Evolutionary conservation across 2,329 filamentous ascomycete genomes (phyloP).

Genomic region (Fusarium sp.): DNA sequence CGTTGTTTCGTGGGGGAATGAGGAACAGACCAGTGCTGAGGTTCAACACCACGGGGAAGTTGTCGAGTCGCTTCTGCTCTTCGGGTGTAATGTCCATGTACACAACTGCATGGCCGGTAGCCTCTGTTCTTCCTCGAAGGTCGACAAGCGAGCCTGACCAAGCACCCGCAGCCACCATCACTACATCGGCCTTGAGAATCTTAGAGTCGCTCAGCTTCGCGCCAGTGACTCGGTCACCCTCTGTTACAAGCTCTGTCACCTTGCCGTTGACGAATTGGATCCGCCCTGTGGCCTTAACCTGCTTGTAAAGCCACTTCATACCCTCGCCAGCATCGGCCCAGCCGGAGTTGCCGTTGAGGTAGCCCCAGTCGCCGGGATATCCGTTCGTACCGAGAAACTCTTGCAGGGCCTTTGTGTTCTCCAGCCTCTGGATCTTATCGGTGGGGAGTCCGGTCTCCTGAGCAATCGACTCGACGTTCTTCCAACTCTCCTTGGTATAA

Average conservation of each 20-base stretch:
- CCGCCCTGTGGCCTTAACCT: constrained; percentile 68
- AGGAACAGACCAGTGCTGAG: constrained; percentile 80
- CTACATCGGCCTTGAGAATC: constrained; percentile 74
- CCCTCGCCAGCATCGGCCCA: constrained; percentile 85
- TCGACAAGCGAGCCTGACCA: constrained; percentile 88
- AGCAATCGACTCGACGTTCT: constrained; percentile 71
- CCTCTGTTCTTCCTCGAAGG: constrained; percentile 80
- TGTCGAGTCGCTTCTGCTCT: constrained; percentile 76
- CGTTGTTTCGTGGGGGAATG: constrained; percentile 74
- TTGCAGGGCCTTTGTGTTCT: constrained; percentile 61
- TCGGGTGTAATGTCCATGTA: constrained; percentile 82
- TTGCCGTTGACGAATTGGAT: constrained; percentile 69
- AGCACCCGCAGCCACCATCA: constrained; percentile 87
- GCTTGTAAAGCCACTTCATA: constrained; percentile 74
- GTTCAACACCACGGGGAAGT: constrained; percentile 82
- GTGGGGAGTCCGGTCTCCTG: constrained; percentile 56
- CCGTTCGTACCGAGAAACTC: constrained; percentile 64
- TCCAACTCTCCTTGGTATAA: constrained; percentile 73
- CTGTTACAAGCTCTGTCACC: constrained; percentile 60
- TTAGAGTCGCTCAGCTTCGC: constrained; percentile 57
- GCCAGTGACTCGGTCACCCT: constrained; percentile 66
- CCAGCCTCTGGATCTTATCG: constrained; percentile 62
- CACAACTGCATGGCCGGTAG: constrained; percentile 85
- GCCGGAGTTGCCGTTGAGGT: constrained; percentile 80
- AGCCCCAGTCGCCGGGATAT: constrained; percentile 75